Conservation (phyloP, 352 stramenopile species). For the Globisporangium irregulare region DNA sequence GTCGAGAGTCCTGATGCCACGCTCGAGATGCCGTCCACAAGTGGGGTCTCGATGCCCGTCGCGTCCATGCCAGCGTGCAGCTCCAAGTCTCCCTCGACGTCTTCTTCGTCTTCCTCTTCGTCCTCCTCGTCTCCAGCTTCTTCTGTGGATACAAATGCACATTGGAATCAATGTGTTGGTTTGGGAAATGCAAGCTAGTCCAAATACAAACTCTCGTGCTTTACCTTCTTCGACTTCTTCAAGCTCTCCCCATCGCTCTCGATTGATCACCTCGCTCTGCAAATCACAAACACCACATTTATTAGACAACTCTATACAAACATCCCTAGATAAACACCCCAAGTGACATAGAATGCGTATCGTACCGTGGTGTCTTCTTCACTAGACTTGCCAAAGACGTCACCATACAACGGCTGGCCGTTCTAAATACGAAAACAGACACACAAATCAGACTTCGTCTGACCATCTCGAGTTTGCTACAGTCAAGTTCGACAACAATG, state of each 20-base stretch:
- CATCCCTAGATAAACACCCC: not conserved
- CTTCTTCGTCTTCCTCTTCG: slow-evolving; percentile 44
- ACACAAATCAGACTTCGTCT: not conserved
- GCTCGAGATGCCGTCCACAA: slow-evolving; percentile 63
- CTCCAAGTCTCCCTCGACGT: slow-evolving; percentile 25
- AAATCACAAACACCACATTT: slow-evolving; percentile 6
- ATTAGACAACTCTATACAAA: not conserved
- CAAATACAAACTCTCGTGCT: not conserved
- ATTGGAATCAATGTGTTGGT: not conserved
- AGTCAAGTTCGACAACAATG: not conserved
- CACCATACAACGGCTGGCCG: slow-evolving; percentile 95
- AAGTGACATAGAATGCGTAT: not conserved
- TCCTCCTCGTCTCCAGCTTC: slow-evolving; percentile 41
- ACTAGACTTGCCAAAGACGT: slow-evolving; percentile 88
- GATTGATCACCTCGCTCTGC: slow-evolving; percentile 47
- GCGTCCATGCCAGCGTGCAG: slow-evolving; percentile 40
- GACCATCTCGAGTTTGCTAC: slow-evolving; percentile 1
- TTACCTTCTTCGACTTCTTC: slow-evolving; percentile 50
- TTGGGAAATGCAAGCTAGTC: not conserved
- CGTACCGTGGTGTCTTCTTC: slow-evolving; percentile 31
- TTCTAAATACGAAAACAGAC: slow-evolving; percentile 30
- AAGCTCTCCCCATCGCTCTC: slow-evolving; percentile 70
- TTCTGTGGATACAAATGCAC: slow-evolving; percentile 15
- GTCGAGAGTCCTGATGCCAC: slow-evolving; percentile 70
- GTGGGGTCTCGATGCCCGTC: slow-evolving; percentile 53